Evolutionary conservation across 768 basidiomycete species (phyloP).

Genomic region (Gloeostereum incarnatum): DNA sequence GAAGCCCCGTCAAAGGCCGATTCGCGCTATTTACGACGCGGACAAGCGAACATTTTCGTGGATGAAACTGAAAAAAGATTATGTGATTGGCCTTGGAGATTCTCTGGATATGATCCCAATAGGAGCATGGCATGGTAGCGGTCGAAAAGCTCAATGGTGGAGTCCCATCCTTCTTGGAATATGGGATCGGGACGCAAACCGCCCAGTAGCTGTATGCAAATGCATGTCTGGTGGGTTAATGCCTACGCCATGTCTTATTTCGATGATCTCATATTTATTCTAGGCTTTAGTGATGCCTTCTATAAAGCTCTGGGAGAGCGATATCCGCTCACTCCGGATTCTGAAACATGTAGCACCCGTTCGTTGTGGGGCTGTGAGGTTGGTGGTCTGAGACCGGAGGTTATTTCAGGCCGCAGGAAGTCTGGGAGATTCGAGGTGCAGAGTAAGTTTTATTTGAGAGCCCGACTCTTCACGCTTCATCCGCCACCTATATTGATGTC

Average conservation of each 20-base stretch:
- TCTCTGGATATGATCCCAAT: constrained; percentile 64
- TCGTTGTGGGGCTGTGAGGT: constrained; percentile 53
- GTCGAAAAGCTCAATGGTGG: constrained; percentile 89
- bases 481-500: constrained; percentile 8
- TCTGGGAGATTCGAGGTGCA: constrained; percentile 86
- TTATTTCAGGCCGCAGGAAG: constrained; percentile 68
- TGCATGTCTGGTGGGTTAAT: constrained; percentile 68
- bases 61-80: constrained; percentile 92
- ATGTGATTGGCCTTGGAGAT: constrained; percentile 73
- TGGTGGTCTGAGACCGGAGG: constrained; percentile 57
- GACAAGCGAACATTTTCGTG: constrained; percentile 83
- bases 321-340: constrained; percentile 44
- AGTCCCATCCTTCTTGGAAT: constrained; percentile 77
- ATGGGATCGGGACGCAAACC: constrained; percentile 55
- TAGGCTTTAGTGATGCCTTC: constrained; percentile 79
- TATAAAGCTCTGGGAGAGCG: constrained; percentile 63
- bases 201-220: constrained; percentile 75
- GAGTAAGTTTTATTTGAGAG: constrained; percentile 31
- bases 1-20: constrained; percentile 46
- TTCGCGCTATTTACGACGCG: constrained; percentile 84
- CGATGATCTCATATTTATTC: constrained; percentile 4
- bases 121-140: constrained; percentile 86
- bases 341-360: constrained; percentile 41
- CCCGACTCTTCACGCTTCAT: constrained; percentile 1
- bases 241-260: background rate